Evolutionary conservation across 1,284 basidiomycete species (phyloP).

Genomic region (Malassezia psittaci): DNA sequence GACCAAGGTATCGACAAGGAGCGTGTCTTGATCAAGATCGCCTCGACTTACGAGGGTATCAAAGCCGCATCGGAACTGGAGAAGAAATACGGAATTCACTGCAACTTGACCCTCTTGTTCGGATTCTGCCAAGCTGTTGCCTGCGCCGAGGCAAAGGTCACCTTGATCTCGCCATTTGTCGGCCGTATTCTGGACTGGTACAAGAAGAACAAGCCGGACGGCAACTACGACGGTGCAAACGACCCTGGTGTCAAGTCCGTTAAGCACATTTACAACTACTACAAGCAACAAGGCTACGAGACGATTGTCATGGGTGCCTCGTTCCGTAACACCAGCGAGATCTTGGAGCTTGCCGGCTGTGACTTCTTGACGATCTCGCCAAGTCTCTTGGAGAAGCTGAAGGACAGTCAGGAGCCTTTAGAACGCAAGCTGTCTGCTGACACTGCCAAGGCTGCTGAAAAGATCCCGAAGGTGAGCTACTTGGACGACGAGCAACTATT

Average conservation of each 20-base stretch:
- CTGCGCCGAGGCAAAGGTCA: slow-evolving; percentile 93
- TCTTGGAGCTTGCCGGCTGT: slow-evolving; percentile 85
- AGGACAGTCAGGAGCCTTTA: slow-evolving; percentile 65
- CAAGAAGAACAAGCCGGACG: slow-evolving; percentile 41
- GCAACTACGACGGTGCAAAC: slow-evolving; percentile 49
- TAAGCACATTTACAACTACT: slow-evolving; percentile 86
- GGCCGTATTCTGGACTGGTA: slow-evolving; percentile 57
- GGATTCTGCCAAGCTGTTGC: slow-evolving; percentile 97
- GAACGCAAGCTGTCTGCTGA: slow-evolving; percentile 71
- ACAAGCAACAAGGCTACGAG: slow-evolving; percentile 96
- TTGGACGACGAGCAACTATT: slow-evolving; percentile 90
- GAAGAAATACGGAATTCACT: slow-evolving; percentile 74
- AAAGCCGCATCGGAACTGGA: slow-evolving; percentile 95
- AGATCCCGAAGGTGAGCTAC: slow-evolving; percentile 70
- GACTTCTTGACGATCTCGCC: slow-evolving; percentile 92
- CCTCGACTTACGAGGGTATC: slow-evolving; percentile 98
- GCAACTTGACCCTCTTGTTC: slow-evolving; percentile 97
- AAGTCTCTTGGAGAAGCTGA: slow-evolving; percentile 78
- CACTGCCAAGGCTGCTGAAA: slow-evolving; percentile 57
- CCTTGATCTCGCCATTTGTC: slow-evolving; percentile 98
- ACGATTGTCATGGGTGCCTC: slow-evolving; percentile 99
- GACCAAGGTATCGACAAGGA: slow-evolving; percentile 81
- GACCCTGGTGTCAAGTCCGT: slow-evolving; percentile 98
- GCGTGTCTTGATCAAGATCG: slow-evolving; percentile 90
- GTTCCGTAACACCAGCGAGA: slow-evolving; percentile 79